Evolutionary conservation across 2,329 filamentous ascomycete species (phyloP).

Genomic region (Beauveria medogensis): DNA sequence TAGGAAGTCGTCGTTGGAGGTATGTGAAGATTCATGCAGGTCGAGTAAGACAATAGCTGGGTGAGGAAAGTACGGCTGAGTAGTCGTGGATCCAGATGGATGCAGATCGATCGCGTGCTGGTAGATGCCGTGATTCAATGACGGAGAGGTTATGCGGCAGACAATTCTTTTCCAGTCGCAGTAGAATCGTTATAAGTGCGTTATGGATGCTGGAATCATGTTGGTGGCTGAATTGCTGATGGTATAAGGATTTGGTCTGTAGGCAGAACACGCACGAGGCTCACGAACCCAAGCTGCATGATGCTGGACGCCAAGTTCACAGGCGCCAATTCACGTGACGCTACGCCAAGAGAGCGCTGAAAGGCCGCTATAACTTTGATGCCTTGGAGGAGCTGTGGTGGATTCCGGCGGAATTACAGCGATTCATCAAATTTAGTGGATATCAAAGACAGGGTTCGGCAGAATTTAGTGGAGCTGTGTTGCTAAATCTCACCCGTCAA

Average conservation of each 20-base stretch:
- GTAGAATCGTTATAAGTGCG: not conserved
- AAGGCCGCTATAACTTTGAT: not conserved
- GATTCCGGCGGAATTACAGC: not conserved
- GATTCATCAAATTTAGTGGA: not conserved
- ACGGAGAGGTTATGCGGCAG: not conserved
- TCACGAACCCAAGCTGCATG: not conserved
- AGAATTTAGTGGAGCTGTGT: not conserved
- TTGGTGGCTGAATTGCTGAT: not conserved
- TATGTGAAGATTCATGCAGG: not conserved
- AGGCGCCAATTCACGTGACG: slow-evolving; percentile 3
- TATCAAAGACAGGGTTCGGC: not conserved
- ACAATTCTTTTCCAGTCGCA: not conserved
- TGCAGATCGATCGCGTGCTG: not conserved
- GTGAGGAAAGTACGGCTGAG: not conserved
- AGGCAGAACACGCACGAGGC: not conserved
- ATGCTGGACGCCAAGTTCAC: not conserved
- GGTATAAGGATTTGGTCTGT: not conserved
- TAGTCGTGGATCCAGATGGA: not conserved
- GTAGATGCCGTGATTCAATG: not conserved
- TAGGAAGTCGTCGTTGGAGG: not conserved
- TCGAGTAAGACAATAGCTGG: not conserved
- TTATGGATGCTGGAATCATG: not conserved
- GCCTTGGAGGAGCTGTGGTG: not conserved
- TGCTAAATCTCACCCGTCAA: not conserved
- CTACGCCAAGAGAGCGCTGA: not conserved